Conservation (phyloP, 2,329 filamentous ascomycete species). For the Ascochyta pisi region DNA sequence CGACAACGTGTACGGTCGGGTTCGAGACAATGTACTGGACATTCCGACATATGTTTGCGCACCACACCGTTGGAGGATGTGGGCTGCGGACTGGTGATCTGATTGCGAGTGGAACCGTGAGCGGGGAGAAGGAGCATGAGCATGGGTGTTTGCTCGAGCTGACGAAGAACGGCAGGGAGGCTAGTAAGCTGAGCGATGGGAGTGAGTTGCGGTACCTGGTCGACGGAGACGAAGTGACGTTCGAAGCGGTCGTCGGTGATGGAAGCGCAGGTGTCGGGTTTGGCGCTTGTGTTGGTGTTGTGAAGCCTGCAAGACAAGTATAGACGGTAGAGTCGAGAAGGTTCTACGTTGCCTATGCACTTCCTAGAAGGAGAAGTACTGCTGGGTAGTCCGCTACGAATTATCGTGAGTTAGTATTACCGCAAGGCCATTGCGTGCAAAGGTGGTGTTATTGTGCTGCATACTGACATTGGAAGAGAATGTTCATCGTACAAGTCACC, state of each 20-base stretch:
- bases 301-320: constrained; percentile 36
- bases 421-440: too few relatives aligned
- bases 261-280: constrained; percentile 47
- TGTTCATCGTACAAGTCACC: too few relatives aligned
- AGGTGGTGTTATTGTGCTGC: too few relatives aligned
- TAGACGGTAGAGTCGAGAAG: neutral
- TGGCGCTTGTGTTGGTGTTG: constrained; percentile 49
- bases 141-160: constrained; percentile 54
- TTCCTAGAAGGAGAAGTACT: too few relatives aligned
- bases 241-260: constrained; percentile 47
- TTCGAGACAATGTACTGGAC: constrained; percentile 55
- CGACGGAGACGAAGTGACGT: constrained; percentile 51
- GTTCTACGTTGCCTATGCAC: too few relatives aligned
- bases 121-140: constrained; percentile 46
- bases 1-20: constrained; percentile 37
- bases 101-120: constrained; percentile 55
- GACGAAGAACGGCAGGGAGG: constrained; percentile 46
- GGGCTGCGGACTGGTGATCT: constrained; percentile 53
- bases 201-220: constrained; percentile 48
- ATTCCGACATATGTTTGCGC: constrained; percentile 54
- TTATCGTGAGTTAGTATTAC: too few relatives aligned
- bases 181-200: constrained; percentile 38
- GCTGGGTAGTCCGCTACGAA: too few relatives aligned
- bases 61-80: constrained; percentile 53
- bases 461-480: too few relatives aligned